phyloP scores from a whole-genome alignment of 1,284 basidiomycete genomes.

The Coniophora puteana region DNA sequence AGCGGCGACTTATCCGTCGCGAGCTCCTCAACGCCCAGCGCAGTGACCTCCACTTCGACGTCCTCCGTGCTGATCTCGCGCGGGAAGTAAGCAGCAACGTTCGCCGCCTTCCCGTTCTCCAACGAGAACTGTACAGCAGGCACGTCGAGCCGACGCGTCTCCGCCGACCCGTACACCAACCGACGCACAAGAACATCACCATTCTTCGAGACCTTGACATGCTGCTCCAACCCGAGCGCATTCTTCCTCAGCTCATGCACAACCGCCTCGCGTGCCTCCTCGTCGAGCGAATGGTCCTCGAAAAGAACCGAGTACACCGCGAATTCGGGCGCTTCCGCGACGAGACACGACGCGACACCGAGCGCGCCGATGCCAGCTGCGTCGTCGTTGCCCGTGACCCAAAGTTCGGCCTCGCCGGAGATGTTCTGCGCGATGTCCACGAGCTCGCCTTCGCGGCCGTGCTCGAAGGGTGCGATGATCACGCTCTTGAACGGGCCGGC shows the following conservation, averaged over 20 bases:
- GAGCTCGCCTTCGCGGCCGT: constrained; percentile 21
- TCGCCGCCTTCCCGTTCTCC: constrained; percentile 11
- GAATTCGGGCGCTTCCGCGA: constrained; percentile 26
- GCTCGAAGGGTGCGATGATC: constrained; percentile 20
- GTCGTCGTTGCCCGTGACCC: constrained; percentile 26
- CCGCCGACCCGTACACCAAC: constrained; percentile 17
- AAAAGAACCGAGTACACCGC: constrained; percentile 24
- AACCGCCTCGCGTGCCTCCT: constrained; percentile 18
- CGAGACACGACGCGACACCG: constrained; percentile 23
- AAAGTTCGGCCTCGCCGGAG: constrained; percentile 21
- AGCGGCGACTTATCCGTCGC: neutral
- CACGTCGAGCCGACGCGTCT: neutral
- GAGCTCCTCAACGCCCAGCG: constrained; percentile 3
- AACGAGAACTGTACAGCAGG: neutral
- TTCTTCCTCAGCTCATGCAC: constrained; percentile 24
- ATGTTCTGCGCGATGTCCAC: constrained; percentile 21
- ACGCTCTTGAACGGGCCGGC: constrained; percentile 20
- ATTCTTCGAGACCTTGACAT: constrained; percentile 22
- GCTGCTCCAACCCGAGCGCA: constrained; percentile 21
- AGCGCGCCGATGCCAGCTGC: constrained; percentile 26
- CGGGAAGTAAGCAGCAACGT: constrained; percentile 5
- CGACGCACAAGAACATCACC: constrained; percentile 21
- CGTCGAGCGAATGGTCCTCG: constrained; percentile 24
- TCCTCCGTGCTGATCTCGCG: neutral
- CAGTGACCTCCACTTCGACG: constrained; percentile 5